A percentile compares a stretch with the other conserved stretches of the same genome.
These are phyloP conservation scores for Salix suchowensis DNA, from an alignment of 345 rosid genomes.

Conservation along the genomic window DNA sequence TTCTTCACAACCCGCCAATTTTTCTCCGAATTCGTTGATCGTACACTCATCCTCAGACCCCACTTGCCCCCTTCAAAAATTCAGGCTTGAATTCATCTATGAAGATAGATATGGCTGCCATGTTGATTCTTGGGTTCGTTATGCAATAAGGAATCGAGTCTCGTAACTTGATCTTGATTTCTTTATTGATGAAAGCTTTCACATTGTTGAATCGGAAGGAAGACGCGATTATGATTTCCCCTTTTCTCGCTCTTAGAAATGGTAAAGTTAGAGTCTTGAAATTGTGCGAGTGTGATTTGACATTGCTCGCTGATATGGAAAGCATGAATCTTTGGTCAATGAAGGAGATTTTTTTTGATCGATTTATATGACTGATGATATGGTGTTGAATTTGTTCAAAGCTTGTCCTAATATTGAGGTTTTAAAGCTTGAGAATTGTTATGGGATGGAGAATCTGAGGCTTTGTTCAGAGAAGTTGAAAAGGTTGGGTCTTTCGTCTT, in stretches of 20 bases:
- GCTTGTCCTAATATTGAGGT: neutral
- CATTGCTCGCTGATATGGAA: neutral
- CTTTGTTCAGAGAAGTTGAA: conserved; percentile 6
- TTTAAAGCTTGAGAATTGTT: conserved; percentile 1
- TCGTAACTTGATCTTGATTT: conserved; percentile 3
- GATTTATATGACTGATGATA: neutral
- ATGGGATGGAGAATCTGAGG: conserved; percentile 6
- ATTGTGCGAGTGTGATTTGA: neutral
- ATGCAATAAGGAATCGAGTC: neutral
- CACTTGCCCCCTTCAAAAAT: neutral
- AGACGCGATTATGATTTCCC: conserved; percentile 3
- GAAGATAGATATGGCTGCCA: conserved; percentile 4
- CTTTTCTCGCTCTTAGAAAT: neutral
- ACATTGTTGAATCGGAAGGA: neutral
- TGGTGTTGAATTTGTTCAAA: neutral
- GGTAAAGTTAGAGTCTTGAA: neutral
- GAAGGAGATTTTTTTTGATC: neutral
- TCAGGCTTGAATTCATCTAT: conserved; percentile 5
- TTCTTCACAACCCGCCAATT: conserved; percentile 2
- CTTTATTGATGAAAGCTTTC: neutral
- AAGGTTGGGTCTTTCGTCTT: neutral
- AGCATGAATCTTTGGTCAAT: conserved; percentile 3
- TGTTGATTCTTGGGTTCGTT: conserved; percentile 13
- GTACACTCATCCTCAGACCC: neutral
- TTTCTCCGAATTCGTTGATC: conserved; percentile 8